phyloP scores from a whole-genome alignment of 306 rosid genomes.

The Calophaca sinica region DNA sequence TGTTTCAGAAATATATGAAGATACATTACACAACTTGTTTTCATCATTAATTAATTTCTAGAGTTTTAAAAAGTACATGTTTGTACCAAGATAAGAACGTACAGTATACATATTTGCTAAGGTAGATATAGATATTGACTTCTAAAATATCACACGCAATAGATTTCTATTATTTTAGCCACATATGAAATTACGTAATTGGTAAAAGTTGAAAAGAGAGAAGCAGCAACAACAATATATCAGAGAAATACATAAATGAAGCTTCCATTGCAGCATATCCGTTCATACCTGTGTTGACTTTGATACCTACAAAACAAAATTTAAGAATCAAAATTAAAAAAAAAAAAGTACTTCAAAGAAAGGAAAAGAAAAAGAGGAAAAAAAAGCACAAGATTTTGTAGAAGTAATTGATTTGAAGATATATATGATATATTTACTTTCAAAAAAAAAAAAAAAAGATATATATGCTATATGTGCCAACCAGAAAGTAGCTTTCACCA shows the following conservation, averaged over 20 bases:
- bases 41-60: neutral
- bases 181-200: conserved; percentile 7
- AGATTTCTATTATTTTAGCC: conserved; percentile 35
- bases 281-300: conserved; percentile 49
- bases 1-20: too few relatives aligned
- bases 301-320: conserved; percentile 57
- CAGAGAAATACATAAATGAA: conserved; percentile 32
- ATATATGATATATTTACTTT: neutral
- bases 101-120: conserved; percentile 29
- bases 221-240: conserved; percentile 27
- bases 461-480: conserved; percentile 12
- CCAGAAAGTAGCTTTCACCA: conserved; percentile 95
- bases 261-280: conserved; percentile 42
- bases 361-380: too few relatives aligned
- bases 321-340: neutral
- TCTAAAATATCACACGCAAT: conserved; percentile 41
- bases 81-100: conserved; percentile 9
- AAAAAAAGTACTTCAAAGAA: too few relatives aligned
- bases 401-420: neutral
- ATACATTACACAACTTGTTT: conserved; percentile 19
- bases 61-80: neutral
- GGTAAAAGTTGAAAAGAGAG: neutral
- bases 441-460: too few relatives aligned
- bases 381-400: neutral
- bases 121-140: conserved; percentile 38